Conservation (phyloP, 2,329 filamentous ascomycete genomes). For the Plenodomus biglobosus region DNA sequence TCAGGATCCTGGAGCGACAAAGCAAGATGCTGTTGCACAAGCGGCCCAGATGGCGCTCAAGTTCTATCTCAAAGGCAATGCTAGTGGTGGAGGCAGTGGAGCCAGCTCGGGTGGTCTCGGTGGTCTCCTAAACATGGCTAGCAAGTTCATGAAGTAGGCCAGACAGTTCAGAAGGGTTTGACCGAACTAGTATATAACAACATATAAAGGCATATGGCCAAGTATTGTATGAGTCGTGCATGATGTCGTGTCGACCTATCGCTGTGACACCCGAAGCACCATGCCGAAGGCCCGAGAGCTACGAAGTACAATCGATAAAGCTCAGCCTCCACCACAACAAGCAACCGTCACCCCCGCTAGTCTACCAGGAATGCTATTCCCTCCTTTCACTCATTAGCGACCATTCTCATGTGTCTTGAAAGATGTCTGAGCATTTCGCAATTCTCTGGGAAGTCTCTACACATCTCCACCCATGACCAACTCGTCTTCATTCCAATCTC, state of each 20-base stretch:
- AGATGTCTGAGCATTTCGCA: neutral
- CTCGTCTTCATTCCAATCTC: neutral
- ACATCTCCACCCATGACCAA: neutral
- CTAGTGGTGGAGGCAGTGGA: slow-evolving; percentile 50
- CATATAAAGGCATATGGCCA: too few species aligned
- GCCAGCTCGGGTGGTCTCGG: slow-evolving; percentile 48
- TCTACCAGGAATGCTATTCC: neutral
- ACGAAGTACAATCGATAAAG: neutral
- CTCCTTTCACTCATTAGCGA: neutral
- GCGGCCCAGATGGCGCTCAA: slow-evolving; percentile 86
- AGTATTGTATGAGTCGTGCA: too few species aligned
- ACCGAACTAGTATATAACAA: too few species aligned
- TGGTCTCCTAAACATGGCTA: slow-evolving; percentile 60
- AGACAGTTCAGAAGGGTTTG: too few species aligned
- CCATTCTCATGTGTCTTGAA: neutral
- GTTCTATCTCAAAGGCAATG: slow-evolving; percentile 82
- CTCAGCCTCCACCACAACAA: neutral
- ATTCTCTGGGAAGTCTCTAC: neutral
- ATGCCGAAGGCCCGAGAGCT: slow-evolving; percentile 7
- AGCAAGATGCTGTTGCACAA: slow-evolving; percentile 76
- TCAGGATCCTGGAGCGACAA: slow-evolving; percentile 61
- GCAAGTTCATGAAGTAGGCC: slow-evolving; percentile 59
- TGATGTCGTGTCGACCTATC: neutral
- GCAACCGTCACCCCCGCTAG: neutral
- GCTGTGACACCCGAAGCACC: slow-evolving; percentile 4